Conservation (phyloP, 805 yeast species). For the Torulaspora indica region DNA sequence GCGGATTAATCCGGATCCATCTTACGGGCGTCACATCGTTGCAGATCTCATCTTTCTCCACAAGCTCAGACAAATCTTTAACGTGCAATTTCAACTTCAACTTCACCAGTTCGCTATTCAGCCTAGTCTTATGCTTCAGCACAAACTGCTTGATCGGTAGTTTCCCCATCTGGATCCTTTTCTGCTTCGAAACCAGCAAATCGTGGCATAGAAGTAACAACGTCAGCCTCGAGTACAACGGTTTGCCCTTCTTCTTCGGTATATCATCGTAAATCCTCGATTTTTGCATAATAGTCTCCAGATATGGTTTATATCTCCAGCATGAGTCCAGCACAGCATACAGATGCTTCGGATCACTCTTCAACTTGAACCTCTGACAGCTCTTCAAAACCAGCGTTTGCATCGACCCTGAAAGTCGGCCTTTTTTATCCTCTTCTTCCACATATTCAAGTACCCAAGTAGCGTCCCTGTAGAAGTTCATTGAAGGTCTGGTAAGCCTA, state of each 20-base stretch:
- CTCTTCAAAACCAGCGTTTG: conserved; percentile 50
- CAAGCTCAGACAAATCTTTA: conserved; percentile 47
- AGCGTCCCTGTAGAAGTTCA: conserved; percentile 40
- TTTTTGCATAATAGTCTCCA: conserved; percentile 58
- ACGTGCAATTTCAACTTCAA: conserved; percentile 71
- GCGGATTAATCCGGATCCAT: conserved; percentile 73
- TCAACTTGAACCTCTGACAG: conserved; percentile 44
- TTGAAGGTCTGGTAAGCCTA: conserved; percentile 2
- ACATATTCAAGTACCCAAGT: conserved; percentile 37
- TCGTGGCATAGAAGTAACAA: conserved; percentile 70
- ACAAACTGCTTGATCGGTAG: conserved; percentile 80
- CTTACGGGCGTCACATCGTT: conserved; percentile 64
- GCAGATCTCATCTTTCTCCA: conserved; percentile 45
- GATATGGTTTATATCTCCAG: conserved; percentile 60
- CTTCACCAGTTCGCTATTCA: conserved; percentile 76
- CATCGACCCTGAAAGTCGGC: conserved; percentile 46
- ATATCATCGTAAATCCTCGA: conserved; percentile 55
- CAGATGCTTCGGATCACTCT: conserved; percentile 75
- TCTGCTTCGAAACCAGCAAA: conserved; percentile 64
- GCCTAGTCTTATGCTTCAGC: conserved; percentile 69
- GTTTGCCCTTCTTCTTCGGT: conserved; percentile 45
- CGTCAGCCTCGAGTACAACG: conserved; percentile 39
- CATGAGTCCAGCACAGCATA: conserved; percentile 81
- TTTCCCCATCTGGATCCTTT: conserved; percentile 85
- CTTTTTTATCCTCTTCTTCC: conserved; percentile 30